Evolutionary conservation across 2,329 filamentous ascomycete species (phyloP).

Genomic region (Truncatella angustata): DNA sequence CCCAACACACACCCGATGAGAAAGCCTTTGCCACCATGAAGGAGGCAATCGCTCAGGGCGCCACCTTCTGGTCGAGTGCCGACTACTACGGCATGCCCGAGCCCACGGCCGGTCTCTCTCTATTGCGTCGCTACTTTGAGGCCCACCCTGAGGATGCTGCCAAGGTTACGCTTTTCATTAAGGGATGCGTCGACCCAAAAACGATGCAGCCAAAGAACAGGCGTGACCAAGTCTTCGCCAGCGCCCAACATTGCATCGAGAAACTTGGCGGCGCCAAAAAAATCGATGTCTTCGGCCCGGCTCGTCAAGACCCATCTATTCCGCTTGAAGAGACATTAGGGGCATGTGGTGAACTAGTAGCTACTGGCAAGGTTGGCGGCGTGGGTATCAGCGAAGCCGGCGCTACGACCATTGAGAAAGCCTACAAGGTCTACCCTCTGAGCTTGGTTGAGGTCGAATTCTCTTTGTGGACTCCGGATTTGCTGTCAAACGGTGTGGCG

Average conservation of each 20-base stretch:
- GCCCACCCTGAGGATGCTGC: slow-evolving; percentile 48
- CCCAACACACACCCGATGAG: slow-evolving; percentile 19
- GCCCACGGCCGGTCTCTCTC: slow-evolving; percentile 40
- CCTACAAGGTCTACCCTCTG: slow-evolving; percentile 35
- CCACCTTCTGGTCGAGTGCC: slow-evolving; percentile 48
- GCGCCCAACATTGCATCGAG: slow-evolving; percentile 43
- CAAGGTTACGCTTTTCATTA: slow-evolving; percentile 50
- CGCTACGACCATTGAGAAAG: slow-evolving; percentile 37
- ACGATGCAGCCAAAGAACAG: slow-evolving; percentile 35
- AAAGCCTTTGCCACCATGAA: slow-evolving; percentile 37
- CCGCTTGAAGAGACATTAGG: slow-evolving; percentile 31
- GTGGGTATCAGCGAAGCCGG: slow-evolving; percentile 39
- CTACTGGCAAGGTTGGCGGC: slow-evolving; percentile 27
- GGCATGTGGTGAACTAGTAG: slow-evolving; percentile 26
- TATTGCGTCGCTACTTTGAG: slow-evolving; percentile 49
- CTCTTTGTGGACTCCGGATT: slow-evolving; percentile 39
- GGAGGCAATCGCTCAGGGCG: slow-evolving; percentile 34
- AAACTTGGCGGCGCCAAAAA: slow-evolving; percentile 42
- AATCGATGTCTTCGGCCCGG: slow-evolving; percentile 49
- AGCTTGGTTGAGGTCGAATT: slow-evolving; percentile 45
- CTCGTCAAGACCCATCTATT: slow-evolving; percentile 40
- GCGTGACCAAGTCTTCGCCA: slow-evolving; percentile 36
- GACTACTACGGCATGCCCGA: slow-evolving; percentile 46
- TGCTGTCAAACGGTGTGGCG: slow-evolving; percentile 35
- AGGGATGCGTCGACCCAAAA: slow-evolving; percentile 38